Evolutionary conservation across 768 basidiomycete species (phyloP), one percentile per base, ranked within the genome.

Genomic region (Boletus coccyginus): DNA sequence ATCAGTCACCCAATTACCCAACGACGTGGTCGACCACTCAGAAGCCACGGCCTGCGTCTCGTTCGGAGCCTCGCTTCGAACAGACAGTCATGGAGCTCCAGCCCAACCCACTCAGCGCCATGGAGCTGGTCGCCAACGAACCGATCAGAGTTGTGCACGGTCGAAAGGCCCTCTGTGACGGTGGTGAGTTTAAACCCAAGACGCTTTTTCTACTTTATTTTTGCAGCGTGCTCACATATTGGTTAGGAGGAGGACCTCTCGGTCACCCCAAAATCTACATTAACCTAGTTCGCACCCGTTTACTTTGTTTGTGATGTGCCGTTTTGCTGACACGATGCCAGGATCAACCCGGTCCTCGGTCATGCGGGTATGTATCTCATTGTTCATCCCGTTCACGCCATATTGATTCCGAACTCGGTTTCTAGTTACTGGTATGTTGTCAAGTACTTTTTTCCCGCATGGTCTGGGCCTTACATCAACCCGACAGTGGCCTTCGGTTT

Each of bases 251-350:
- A 69, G 97, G 96, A 12, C 84, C 97, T 42, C 81, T 99, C 31
- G 97, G 97, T 24, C 97, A 99, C 70, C 97, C 97, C 7, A 95
- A 94, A 78, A 86, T 98, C 57, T 98, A 83, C 68, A 94, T 99
- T 72, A 98, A 98, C 77, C 72, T 99, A 70, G 94, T 94, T 64
- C 57, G 90, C 76, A 40, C 17, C 41, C 42, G 42, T 51, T 50
- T 41, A 16, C 38, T 61, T 21, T 33, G 16, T 32, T 24, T 40
- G 39, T 45, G 29, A 16, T 27, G 36, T 36, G 6, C 47, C 13
- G 7, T 45, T 48, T 58, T 48, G 45, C 53, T 61, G 51, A 57
- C 62, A 17, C 32, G 46, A 38, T 43, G 51, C 41, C 50, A 94
- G 92, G 94, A 98, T 78, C 85, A 92, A 73, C 86, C 90, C 52